A percentile compares a stretch with the other conserved stretches of the same genome.
These are phyloP conservation scores for Solanum virginianum DNA, from an alignment of 257 asterid genomes.

Conservation along the genomic window DNA sequence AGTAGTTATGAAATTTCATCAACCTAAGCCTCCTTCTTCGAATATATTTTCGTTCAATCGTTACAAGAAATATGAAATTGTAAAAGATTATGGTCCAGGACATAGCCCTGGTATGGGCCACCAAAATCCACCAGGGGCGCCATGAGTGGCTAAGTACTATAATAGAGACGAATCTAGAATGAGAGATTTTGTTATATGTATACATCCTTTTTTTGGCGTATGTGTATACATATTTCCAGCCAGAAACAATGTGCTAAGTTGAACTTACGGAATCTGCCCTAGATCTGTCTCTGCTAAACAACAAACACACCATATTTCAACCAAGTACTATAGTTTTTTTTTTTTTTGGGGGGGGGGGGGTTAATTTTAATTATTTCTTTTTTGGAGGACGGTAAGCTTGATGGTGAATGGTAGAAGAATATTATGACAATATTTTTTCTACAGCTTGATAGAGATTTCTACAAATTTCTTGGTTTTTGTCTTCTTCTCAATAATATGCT, in stretches of 20 bases:
- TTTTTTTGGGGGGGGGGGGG: neutral
- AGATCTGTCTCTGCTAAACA: neutral
- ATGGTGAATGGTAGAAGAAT: neutral
- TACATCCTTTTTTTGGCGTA: neutral
- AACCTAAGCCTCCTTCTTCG: neutral
- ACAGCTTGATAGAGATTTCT: neutral
- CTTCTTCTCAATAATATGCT: neutral
- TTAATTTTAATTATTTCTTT: neutral
- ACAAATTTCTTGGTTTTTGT: neutral
- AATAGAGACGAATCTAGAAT: neutral
- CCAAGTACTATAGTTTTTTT: neutral
- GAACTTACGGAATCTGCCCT: neutral
- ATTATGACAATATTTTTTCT: neutral
- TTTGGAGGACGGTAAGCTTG: neutral
- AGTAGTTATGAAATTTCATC: neutral
- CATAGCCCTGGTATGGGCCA: slow-evolving; percentile 1
- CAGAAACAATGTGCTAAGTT: neutral
- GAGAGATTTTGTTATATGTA: neutral
- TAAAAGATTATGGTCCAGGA: neutral
- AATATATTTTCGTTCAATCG: neutral
- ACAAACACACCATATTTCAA: neutral
- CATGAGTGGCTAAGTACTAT: neutral
- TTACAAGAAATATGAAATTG: neutral
- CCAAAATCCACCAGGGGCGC: neutral
- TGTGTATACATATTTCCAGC: neutral